Evolutionary conservation across 2,329 filamentous ascomycete species (phyloP).

Genomic region (Ophiostoma piceae): DNA sequence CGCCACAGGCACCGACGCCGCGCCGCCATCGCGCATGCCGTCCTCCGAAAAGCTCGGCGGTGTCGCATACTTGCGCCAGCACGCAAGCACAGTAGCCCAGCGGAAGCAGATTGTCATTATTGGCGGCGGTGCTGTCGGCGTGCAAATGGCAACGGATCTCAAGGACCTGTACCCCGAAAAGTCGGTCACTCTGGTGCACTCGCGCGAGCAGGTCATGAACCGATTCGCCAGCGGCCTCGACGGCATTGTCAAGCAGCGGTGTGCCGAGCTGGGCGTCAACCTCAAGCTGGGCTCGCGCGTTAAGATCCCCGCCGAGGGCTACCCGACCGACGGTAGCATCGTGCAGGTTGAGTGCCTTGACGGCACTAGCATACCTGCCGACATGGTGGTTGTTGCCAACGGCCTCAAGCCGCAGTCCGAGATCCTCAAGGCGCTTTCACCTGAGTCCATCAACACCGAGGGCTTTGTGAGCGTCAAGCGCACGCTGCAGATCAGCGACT

Average conservation of each 20-base stretch:
- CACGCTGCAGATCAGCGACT: constrained; percentile 25
- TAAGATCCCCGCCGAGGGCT: constrained; percentile 6
- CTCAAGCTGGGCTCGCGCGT: constrained; percentile 23
- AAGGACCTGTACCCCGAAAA: constrained; percentile 50
- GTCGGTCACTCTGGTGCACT: constrained; percentile 53
- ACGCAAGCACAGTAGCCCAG: constrained; percentile 43
- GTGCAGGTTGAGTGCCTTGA: constrained; percentile 19
- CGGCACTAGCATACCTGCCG: constrained; percentile 18
- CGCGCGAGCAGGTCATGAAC: constrained; percentile 42
- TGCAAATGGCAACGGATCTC: constrained; percentile 27
- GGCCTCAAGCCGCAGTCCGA: constrained; percentile 23
- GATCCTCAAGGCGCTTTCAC: constrained; percentile 19
- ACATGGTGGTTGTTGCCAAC: constrained; percentile 22
- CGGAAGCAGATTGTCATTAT: constrained; percentile 44
- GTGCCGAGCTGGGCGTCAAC: constrained; percentile 22
- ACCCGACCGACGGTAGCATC: not conserved
- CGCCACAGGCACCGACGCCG: constrained; percentile 49
- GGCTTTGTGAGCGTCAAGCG: constrained; percentile 22
- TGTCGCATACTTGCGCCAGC: constrained; percentile 37
- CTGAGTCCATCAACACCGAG: constrained; percentile 18
- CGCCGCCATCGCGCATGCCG: constrained; percentile 46
- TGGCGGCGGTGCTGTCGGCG: constrained; percentile 52
- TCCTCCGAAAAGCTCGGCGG: constrained; percentile 41
- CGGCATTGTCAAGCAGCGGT: constrained; percentile 22
- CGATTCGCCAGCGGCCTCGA: constrained; percentile 23